phyloP scores from a whole-genome alignment of 1,284 basidiomycete species.

The Cryptococcus sp. region DNA sequence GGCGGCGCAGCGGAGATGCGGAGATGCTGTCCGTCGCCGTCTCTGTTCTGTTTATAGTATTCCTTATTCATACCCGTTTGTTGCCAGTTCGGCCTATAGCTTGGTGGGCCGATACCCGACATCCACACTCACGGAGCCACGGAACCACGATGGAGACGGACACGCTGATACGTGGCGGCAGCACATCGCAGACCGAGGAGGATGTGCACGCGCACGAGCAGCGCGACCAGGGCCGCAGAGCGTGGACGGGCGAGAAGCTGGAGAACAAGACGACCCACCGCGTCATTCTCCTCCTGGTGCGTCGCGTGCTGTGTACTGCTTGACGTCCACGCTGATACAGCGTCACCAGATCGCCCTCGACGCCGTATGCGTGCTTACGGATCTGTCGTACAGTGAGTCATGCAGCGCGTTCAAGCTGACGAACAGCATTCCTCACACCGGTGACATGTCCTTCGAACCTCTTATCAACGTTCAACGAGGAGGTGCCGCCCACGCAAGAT shows the following conservation, averaged over 20 bases:
- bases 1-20: no score
- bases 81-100: no score
- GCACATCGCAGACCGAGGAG: no score
- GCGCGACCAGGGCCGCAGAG: background rate
- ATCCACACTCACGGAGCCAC: no score
- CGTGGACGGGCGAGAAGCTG: conserved; percentile 3
- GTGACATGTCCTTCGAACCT: background rate
- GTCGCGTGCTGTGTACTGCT: background rate
- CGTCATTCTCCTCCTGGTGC: background rate
- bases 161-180: no score
- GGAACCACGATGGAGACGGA: no score
- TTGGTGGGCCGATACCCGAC: no score
- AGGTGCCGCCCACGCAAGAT: conserved; percentile 44
- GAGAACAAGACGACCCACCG: conserved; percentile 10
- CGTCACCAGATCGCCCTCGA: conserved; percentile 3
- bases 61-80: no score
- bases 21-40: no score
- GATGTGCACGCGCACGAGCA: no score
- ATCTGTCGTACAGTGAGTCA: conserved; percentile 6
- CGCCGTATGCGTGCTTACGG: conserved; percentile 2
- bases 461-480: no score
- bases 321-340: background rate
- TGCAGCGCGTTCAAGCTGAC: background rate
- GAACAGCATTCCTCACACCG: background rate
- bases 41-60: no score